Percentiles rank a stretch among this genome's conserved stretches.
These are phyloP conservation scores for Triticum aestivum DNA, from an alignment of 176 grass and related monocot species.

Conservation along the genomic window DNA sequence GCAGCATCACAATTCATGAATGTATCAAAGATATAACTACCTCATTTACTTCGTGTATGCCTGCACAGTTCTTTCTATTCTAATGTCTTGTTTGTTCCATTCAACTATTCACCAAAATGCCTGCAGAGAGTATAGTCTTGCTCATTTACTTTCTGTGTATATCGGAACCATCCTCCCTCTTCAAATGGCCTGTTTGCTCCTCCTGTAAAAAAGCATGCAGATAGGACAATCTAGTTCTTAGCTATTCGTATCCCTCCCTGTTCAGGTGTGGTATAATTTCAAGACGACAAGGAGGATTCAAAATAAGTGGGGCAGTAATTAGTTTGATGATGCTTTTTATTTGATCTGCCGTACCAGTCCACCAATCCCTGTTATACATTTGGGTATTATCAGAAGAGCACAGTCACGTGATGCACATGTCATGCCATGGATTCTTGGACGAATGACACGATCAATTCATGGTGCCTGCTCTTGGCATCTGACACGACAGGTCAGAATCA, in stretches of 20 bases:
- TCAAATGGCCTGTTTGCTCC: constrained; percentile 41
- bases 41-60: constrained; percentile 34
- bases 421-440: constrained; percentile 37
- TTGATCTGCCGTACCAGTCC: neutral
- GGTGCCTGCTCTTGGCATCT: constrained; percentile 31
- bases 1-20: constrained; percentile 17
- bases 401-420: constrained; percentile 43
- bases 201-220: constrained; percentile 36
- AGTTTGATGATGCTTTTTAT: constrained; percentile 17
- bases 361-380: constrained; percentile 27
- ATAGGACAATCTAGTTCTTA: constrained; percentile 16
- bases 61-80: constrained; percentile 36
- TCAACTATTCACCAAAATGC: constrained; percentile 44
- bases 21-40: constrained; percentile 32
- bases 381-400: constrained; percentile 35
- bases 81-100: constrained; percentile 47
- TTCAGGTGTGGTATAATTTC: constrained; percentile 25
- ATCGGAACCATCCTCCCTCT: constrained; percentile 25
- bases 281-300: neutral
- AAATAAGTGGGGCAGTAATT: neutral
- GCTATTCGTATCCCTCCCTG: constrained; percentile 14
- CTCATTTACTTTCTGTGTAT: constrained; percentile 36
- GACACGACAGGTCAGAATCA: constrained; percentile 33
- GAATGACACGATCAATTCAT: constrained; percentile 31
- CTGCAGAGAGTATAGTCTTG: constrained; percentile 21